Percentiles rank a stretch among this genome's conserved stretches.
Evolutionary conservation across 2,329 filamentous ascomycete species (phyloP).

Genomic region (Penicillium sp.): DNA sequence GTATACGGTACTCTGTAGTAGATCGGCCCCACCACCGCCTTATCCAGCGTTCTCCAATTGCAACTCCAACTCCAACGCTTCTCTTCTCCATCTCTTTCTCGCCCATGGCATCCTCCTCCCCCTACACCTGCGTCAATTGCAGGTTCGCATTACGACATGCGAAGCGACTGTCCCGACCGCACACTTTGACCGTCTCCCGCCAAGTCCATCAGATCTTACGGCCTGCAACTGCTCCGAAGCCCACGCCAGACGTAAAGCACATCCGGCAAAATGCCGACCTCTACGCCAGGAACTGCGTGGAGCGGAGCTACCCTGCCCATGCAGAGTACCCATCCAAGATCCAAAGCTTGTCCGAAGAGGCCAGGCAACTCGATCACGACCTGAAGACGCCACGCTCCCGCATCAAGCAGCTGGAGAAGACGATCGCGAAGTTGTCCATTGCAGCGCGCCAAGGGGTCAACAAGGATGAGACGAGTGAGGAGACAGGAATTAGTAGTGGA

Average conservation of each 20-base stretch:
- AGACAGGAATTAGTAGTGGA: neutral
- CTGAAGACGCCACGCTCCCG: slow-evolving; percentile 46
- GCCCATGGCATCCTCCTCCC: slow-evolving; percentile 30
- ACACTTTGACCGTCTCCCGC: slow-evolving; percentile 26
- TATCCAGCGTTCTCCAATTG: too few species aligned
- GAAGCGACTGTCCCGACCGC: slow-evolving; percentile 18
- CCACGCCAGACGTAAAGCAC: slow-evolving; percentile 80
- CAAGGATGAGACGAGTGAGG: slow-evolving; percentile 6
- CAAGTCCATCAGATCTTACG: slow-evolving; percentile 44
- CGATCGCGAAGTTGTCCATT: slow-evolving; percentile 41
- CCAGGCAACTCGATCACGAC: slow-evolving; percentile 43
- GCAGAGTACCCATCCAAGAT: slow-evolving; percentile 59
- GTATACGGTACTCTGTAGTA: neutral
- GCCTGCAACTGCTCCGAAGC: slow-evolving; percentile 76
- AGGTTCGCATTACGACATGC: slow-evolving; percentile 23
- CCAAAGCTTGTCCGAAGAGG: slow-evolving; percentile 44
- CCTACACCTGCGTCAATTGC: slow-evolving; percentile 43
- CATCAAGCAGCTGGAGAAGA: slow-evolving; percentile 50
- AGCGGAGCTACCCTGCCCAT: slow-evolving; percentile 75
- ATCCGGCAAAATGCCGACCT: slow-evolving; percentile 84
- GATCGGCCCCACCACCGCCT: neutral
- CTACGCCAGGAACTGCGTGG: slow-evolving; percentile 79
- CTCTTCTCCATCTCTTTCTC: slow-evolving; percentile 10
- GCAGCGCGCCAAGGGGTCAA: slow-evolving; percentile 26
- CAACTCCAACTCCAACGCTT: slow-evolving; percentile 6